Conservation (phyloP, 805 yeast species). For the Sugiyamaella chiloensis region DNA sequence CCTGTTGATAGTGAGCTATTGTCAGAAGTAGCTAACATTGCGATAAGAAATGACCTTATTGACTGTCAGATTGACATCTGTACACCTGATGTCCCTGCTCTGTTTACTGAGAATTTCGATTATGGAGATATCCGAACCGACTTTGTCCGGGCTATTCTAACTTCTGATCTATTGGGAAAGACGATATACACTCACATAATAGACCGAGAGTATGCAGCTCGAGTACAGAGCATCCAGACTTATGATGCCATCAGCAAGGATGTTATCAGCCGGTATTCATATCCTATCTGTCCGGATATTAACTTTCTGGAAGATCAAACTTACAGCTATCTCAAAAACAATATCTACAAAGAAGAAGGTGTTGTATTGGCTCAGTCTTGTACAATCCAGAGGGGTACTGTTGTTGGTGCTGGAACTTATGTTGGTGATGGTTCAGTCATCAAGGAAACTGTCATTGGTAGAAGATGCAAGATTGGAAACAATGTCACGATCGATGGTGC, state of each 20-base stretch:
- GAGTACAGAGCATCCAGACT: conserved; percentile 94
- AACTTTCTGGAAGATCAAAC: conserved; percentile 69
- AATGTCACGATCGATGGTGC: conserved; percentile 69
- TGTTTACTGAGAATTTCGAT: conserved; percentile 95
- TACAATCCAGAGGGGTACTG: conserved; percentile 72
- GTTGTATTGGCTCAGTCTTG: conserved; percentile 95
- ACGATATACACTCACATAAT: conserved; percentile 86
- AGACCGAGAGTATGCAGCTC: conserved; percentile 78
- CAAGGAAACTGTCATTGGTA: conserved; percentile 75
- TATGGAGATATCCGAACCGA: conserved; percentile 83
- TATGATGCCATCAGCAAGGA: conserved; percentile 91
- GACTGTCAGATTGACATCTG: conserved; percentile 97
- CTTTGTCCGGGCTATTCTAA: conserved; percentile 85
- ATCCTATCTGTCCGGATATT: conserved; percentile 86
- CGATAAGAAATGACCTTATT: conserved; percentile 84
- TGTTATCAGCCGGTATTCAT: conserved; percentile 85
- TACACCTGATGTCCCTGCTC: conserved; percentile 89
- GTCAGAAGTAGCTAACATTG: conserved; percentile 64
- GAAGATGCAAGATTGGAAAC: conserved; percentile 78
- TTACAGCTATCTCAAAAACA: conserved; percentile 76
- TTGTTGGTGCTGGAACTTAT: conserved; percentile 71
- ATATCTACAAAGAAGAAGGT: conserved; percentile 83
- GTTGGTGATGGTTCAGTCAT: conserved; percentile 74
- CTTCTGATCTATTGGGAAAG: conserved; percentile 86
- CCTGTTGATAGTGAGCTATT: conserved; percentile 80